Evolutionary conservation across 2,329 filamentous ascomycete species (phyloP), one percentile per base, ranked within the genome.

Genomic region (Penicillium psychrosexuale): DNA sequence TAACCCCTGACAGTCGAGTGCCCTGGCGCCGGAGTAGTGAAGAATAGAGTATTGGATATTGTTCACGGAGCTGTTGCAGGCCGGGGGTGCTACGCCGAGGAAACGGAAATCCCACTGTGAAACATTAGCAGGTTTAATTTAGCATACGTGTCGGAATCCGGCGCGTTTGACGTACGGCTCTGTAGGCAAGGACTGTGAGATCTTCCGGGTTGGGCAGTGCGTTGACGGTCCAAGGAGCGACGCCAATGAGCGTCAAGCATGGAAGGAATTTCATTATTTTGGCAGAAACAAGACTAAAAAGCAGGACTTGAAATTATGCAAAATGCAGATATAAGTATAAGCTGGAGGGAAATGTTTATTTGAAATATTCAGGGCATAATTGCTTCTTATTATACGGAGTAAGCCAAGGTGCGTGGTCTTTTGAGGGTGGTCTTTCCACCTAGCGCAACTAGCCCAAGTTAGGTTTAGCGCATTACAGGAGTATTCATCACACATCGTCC

Each of bases 41-140:
- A 56, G 59, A n/a, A 69, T 38, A 1, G 60, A 60, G 7, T 60
- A 40, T 24, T 61, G 46, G 44, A 61, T 44, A 28, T 62, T 64
- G 33, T 60, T 60, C 22, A 30, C 24, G 38, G 62, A 57, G 3
- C 59, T 53, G 46, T 62, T 46, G 57, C 71, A 73, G 49, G 61
- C 58, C 27, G 69, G 61, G 4, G 62, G 56, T 34, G 68, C 68
- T 19, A 64, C 64, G 45, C 58, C 62, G 47, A 72, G 66, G 28
- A 72, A 63, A 47, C 62, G 66, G 38, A 73, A 59, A 43, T 69
- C 65, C 66, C 66, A 69, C 66, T 68, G 24, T 13, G 6, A 30
- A 53, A 17, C 9, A 22, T 47, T 27, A 56, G 50, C 44, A 11
- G 36, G 53, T 17, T 40, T 44, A 6, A 11, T 9, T n/a, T 5